Percentiles rank a stretch among this genome's conserved stretches.
phyloP scores from a whole-genome alignment of 2,329 filamentous ascomycete species.

The Aureobasidium sp. region DNA sequence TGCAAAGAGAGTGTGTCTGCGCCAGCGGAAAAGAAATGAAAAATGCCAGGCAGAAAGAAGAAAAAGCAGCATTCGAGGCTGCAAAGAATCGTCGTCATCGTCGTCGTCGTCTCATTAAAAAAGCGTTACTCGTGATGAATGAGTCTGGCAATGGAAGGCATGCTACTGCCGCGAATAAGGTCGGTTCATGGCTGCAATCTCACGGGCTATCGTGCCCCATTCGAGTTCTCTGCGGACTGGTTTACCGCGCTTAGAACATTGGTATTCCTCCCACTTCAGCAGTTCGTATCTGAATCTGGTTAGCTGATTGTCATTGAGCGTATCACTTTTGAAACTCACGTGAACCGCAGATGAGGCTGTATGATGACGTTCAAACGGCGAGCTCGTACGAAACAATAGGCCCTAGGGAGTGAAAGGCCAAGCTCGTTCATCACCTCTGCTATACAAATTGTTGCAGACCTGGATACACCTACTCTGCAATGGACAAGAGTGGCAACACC shows the following conservation, averaged over 20 bases:
- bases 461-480: slow-evolving; percentile 90
- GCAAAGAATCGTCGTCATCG: neutral
- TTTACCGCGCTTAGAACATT: slow-evolving; percentile 50
- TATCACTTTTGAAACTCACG: slow-evolving; percentile 38
- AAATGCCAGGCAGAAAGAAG: neutral
- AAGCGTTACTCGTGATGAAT: slow-evolving; percentile 9
- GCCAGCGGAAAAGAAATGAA: neutral
- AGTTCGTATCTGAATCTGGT: slow-evolving; percentile 56
- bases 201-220: slow-evolving; percentile 79
- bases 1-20: neutral
- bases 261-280: slow-evolving; percentile 85
- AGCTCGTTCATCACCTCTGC: slow-evolving; percentile 91
- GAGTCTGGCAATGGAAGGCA: neutral
- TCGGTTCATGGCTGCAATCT: slow-evolving; percentile 92
- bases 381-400: slow-evolving; percentile 94
- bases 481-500: slow-evolving; percentile 87
- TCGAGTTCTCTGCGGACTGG: slow-evolving; percentile 70
- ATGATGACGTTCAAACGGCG: slow-evolving; percentile 95
- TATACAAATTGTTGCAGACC: slow-evolving; percentile 95
- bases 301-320: slow-evolving; percentile 24
- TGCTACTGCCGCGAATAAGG: slow-evolving; percentile 66
- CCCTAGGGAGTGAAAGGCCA: slow-evolving; percentile 75
- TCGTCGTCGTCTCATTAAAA: slow-evolving; percentile 8
- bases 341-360: slow-evolving; percentile 89
- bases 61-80: neutral